Conservation (phyloP, 164 flowering plant genomes). For the Nelumbo lutea region DNA sequence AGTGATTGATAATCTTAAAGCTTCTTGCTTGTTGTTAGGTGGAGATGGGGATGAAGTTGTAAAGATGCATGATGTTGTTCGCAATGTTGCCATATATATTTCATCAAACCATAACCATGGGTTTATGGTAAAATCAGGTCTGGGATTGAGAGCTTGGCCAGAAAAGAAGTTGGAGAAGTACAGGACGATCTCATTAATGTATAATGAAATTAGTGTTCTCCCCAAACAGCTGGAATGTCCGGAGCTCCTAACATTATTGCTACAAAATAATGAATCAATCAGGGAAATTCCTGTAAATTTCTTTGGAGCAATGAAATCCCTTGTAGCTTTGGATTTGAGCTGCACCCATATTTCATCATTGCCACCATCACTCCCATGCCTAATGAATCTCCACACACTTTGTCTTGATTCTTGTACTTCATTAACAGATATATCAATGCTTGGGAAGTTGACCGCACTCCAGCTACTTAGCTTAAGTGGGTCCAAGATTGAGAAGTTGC, state of each 20-base stretch:
- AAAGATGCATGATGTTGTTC: conserved; percentile 18
- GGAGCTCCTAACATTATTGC: conserved; percentile 3
- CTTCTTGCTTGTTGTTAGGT: conserved; percentile 16
- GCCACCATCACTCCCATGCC: conserved; percentile 5
- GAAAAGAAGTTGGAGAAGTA: not conserved
- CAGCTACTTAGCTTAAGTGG: not conserved
- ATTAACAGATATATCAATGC: not conserved
- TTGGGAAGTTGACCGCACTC: not conserved
- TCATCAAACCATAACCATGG: conserved; percentile 1
- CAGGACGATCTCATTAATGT: conserved; percentile 1
- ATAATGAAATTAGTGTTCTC: not conserved
- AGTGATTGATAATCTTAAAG: conserved; percentile 4
- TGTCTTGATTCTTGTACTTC: not conserved
- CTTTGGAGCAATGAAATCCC: conserved; percentile 13
- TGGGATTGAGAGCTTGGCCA: conserved; percentile 9
- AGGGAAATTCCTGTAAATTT: not conserved
- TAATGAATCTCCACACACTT: conserved; percentile 10
- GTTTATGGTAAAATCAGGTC: conserved; percentile 1
- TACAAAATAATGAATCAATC: not conserved
- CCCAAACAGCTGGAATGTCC: conserved; percentile 6
- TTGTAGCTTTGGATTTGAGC: conserved; percentile 8
- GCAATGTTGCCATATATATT: conserved; percentile 10
- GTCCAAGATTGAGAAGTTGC: not conserved
- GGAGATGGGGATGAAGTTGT: not conserved
- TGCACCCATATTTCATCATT: not conserved